Base-by-base conservation (phyloP, 148 eudicot species). In the Rhododendron ovatum region DNA sequence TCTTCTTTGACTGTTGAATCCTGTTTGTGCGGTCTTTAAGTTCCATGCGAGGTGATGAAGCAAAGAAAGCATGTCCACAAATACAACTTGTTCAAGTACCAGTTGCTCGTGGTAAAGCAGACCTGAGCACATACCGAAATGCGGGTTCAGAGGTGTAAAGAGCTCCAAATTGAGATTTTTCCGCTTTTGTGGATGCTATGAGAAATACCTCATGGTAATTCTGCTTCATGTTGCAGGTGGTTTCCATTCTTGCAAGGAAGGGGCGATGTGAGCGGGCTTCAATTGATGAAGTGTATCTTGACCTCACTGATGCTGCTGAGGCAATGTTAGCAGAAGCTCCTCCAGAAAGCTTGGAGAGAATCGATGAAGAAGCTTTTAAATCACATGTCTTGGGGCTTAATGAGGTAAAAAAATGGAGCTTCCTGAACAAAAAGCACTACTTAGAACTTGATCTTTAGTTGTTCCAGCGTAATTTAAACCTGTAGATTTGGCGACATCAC, bases 181-280 rank as follows among this genome's bases (percentile, higher is more conserved):
- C 39, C 53, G 17, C 26, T 73, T 80, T n/a, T 79, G 33, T 4
- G 37, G 15, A 28, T 63, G 9, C 48, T 53, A 10, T 67, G 73
- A 78, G 22, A 87, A 82, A 55, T 48, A 83, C 76, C 80, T 51
- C 67, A 63, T 71, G 71, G 48, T 33, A 30, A 33, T 47, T 28
- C 17, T 43, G n/a, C 69, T 82, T 89, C 85, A 80, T 82, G 82
- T 82, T 91, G 87, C 86, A 96, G 99, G 99, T 96, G 53, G 93
- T 96, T 82, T 91, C 99, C 83, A 95, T 96, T 86, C 98, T 96
- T 85, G 86, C 98, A 77, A 91, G 86, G 88, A 93, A 84, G 88
- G 98, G 98, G 84, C 93, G 98, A 65, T 96, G 99, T 92, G 98
- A 96, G 88, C 93, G 98, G 79, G 99, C 99, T 84, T 96, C 99